Evolutionary conservation across 1,139 yeast species (phyloP), one percentile per base, ranked within the genome.

Genomic region (Nadsonia commutata): DNA sequence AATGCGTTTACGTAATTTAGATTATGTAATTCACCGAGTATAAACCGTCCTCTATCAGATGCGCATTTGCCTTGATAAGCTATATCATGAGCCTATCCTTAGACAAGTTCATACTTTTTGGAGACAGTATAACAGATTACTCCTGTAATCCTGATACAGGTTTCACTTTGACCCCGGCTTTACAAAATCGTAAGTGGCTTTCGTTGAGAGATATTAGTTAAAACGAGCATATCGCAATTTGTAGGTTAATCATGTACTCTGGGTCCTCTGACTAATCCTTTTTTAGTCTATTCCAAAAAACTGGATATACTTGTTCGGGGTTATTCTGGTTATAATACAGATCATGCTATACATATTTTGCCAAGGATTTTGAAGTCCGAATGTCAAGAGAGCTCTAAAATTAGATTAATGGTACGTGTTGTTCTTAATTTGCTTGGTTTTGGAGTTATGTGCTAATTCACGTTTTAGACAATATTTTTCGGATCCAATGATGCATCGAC

Each of bases 401-500:
- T 54, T 44, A 43, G 45, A 37, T 42, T 54, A 19, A 46, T 50
- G 47, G 52, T 49, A 31, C 31, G 45, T 48, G 13, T 23, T 19
- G n/a, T 37, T 43, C 18, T 21, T 40, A 21, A 27, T 33, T 13
- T n/a, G n/a, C n/a, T n/a, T n/a, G n/a, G n/a, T n/a, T n/a, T n/a
- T n/a, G n/a, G n/a, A n/a, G n/a, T n/a, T n/a, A n/a, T n/a, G n/a
- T n/a, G n/a, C n/a, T n/a, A n/a, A n/a, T n/a, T n/a, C 20, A 17
- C n/a, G 17, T 20, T 19, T 13, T 23, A 40, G 45, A 71, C 77
- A 0, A 62, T 84, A 2, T 82, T 79, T 58, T 74, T 81, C 52
- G 95, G 95, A 1, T 71, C 93, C 9, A 84, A 84, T 54, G 95
- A 84, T 56, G 76, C 84, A 0, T 65, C 65, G 19, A 62, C 60